phyloP scores from a whole-genome alignment of 176 grass and related monocot species.

The Carex kokanica region DNA sequence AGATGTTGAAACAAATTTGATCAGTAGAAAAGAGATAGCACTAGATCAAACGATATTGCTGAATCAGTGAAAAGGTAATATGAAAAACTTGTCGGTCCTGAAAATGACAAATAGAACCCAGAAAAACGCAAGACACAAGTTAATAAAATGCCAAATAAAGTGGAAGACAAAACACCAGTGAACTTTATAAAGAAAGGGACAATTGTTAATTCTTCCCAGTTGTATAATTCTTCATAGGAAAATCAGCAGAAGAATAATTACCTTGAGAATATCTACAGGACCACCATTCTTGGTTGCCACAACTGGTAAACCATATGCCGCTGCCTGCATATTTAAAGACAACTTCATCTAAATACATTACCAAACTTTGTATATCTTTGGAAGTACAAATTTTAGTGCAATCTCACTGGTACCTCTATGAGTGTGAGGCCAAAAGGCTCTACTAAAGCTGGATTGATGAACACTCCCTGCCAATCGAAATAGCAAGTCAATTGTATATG shows the following conservation, averaged over 20 bases:
- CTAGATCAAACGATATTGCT: background rate
- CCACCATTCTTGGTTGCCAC: slow-evolving; percentile 90
- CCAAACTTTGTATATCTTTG: background rate
- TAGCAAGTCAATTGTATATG: background rate
- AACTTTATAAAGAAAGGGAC: background rate
- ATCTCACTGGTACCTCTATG: slow-evolving; percentile 49
- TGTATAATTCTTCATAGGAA: background rate
- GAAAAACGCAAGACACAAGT: background rate
- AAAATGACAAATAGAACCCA: background rate
- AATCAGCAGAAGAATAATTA: slow-evolving; percentile 9
- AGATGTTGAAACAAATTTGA: background rate
- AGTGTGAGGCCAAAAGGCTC: slow-evolving; percentile 93
- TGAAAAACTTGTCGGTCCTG: background rate
- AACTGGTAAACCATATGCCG: slow-evolving; percentile 83
- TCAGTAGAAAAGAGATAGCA: background rate
- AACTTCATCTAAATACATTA: background rate
- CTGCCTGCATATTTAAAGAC: slow-evolving; percentile 43
- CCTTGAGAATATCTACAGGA: slow-evolving; percentile 92
- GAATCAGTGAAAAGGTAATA: background rate
- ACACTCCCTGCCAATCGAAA: slow-evolving; percentile 54
- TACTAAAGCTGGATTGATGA: slow-evolving; percentile 88
- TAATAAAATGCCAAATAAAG: background rate
- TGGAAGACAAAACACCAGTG: background rate
- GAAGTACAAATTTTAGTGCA: background rate
- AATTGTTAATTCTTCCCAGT: background rate